Evolutionary conservation across 805 yeast genomes (phyloP).

Genomic region (Teunomyces pallodes): DNA sequence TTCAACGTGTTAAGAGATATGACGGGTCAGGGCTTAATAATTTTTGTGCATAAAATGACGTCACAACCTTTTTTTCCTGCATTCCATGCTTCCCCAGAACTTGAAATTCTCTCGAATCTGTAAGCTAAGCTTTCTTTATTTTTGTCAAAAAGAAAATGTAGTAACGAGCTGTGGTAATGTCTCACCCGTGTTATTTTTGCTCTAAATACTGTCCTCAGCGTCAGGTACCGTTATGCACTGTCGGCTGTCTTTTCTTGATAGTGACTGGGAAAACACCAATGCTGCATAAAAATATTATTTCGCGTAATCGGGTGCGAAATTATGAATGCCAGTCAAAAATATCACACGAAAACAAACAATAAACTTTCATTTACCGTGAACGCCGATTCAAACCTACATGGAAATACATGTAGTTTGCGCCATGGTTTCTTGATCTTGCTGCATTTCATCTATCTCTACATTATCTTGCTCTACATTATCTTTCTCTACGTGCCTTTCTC

Average conservation of each 20-base stretch:
- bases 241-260: background rate
- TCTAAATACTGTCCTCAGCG: background rate
- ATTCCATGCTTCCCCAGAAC: too few species aligned
- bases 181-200: too few species aligned
- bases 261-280: background rate
- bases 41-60: too few species aligned
- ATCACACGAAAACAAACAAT: background rate
- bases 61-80: too few species aligned
- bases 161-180: too few species aligned
- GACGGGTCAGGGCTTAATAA: too few species aligned
- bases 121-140: too few species aligned
- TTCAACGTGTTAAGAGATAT: too few species aligned
- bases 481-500: too few species aligned
- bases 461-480: background rate
- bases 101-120: too few species aligned
- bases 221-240: background rate
- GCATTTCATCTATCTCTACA: too few species aligned
- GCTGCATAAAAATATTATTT: background rate
- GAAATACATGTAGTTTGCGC: background rate
- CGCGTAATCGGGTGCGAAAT: background rate
- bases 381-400: background rate
- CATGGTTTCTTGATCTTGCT: background rate
- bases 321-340: background rate
- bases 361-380: background rate
- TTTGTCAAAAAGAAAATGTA: too few species aligned